Percentiles rank a stretch among this genome's conserved stretches.
Evolutionary conservation across 1,139 yeast species (phyloP).

Genomic region (Blastobotrys illinoisensis): DNA sequence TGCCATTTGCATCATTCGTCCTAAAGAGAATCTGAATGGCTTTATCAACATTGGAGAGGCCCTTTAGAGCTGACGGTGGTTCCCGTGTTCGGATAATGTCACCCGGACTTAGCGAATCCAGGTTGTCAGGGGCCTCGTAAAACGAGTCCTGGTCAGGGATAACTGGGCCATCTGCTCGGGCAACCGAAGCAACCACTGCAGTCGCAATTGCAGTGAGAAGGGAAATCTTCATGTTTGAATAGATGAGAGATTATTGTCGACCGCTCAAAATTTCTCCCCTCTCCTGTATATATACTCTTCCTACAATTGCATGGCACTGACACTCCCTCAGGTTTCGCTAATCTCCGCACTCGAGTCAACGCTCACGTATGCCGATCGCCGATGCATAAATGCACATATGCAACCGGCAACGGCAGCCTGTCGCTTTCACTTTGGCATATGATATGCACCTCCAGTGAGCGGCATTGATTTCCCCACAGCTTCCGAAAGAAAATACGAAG

Average conservation of each 20-base stretch:
- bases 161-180: constrained; percentile 1
- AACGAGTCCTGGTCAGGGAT: constrained; percentile 18
- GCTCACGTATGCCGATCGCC: background rate
- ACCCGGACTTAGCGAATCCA: constrained; percentile 13
- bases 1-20: constrained; percentile 24
- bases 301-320: background rate
- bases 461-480: background rate
- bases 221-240: background rate
- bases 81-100: constrained; percentile 17
- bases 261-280: background rate
- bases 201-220: background rate
- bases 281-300: background rate
- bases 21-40: constrained; percentile 26
- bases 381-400: background rate
- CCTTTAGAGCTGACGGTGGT: constrained; percentile 12
- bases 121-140: constrained; percentile 13
- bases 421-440: background rate
- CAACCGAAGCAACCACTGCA: background rate
- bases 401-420: background rate
- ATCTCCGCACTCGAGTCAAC: background rate
- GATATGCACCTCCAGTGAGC: background rate
- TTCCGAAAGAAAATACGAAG: no score
- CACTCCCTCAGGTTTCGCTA: background rate
- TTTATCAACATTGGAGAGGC: constrained; percentile 11
- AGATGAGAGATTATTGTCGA: background rate